phyloP scores from a whole-genome alignment of 1,284 basidiomycete species.

The Tilletia indica region DNA sequence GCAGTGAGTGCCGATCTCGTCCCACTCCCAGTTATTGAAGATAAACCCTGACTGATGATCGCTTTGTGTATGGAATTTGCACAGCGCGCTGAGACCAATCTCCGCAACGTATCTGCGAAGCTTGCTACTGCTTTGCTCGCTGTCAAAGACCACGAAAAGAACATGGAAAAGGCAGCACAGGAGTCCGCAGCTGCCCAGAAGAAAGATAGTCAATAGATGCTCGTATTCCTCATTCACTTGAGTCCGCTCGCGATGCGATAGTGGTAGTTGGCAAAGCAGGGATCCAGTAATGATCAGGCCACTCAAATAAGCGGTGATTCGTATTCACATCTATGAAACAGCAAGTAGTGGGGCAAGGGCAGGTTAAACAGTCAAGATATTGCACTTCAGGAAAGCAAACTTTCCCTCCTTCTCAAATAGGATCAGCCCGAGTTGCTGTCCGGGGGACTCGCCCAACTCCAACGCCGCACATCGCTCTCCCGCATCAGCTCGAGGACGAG shows the following conservation, averaged over 20 bases:
- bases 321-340: too few relatives aligned
- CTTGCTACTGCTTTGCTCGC: slow-evolving; percentile 24
- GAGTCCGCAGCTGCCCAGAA: not conserved
- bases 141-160: slow-evolving; percentile 23
- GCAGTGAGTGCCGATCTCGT: slow-evolving; percentile 56
- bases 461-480: slow-evolving; percentile 15
- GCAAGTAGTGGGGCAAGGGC: too few relatives aligned
- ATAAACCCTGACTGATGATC: not conserved
- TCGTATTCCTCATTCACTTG: too few relatives aligned
- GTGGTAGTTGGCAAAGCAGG: too few relatives aligned
- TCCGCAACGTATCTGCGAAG: slow-evolving; percentile 74
- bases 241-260: too few relatives aligned
- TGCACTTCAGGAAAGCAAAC: too few relatives aligned
- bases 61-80: not conserved
- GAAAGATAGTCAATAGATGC: not conserved
- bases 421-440: too few relatives aligned
- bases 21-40: too few relatives aligned
- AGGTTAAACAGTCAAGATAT: too few relatives aligned
- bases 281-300: too few relatives aligned
- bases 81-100: slow-evolving; percentile 71
- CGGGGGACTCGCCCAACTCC: slow-evolving; percentile 20
- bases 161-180: not conserved
- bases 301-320: too few relatives aligned
- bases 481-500: slow-evolving; percentile 17
- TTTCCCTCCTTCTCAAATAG: too few relatives aligned